Conservation (phyloP, 495 filamentous ascomycete genomes). For the Xylaria telfairii region DNA sequence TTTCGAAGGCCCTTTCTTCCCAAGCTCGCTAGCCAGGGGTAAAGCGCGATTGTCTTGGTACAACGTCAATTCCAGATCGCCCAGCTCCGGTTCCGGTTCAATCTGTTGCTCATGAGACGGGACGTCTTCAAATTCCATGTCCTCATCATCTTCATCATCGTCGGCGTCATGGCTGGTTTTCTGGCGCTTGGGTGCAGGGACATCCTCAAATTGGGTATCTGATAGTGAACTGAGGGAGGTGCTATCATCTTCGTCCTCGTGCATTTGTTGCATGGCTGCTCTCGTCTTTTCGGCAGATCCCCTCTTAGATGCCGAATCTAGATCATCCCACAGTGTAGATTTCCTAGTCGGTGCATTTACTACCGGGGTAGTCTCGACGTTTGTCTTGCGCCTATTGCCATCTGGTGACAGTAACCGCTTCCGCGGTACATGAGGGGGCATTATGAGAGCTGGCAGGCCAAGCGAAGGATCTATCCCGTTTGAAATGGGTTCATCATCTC, state of each 20-base stretch:
- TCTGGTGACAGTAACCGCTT: constrained; percentile 48
- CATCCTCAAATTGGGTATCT: constrained; percentile 73
- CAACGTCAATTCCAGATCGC: constrained; percentile 80
- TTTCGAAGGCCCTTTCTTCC: constrained; percentile 87
- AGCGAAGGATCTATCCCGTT: neutral
- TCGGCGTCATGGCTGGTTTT: constrained; percentile 30
- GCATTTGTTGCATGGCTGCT: constrained; percentile 53
- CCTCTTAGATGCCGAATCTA: constrained; percentile 61
- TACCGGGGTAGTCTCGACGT: constrained; percentile 30
- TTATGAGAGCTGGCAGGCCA: constrained; percentile 21
- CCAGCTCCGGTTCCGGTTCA: constrained; percentile 38
- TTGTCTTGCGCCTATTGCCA: constrained; percentile 25
- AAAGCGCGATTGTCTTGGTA: constrained; percentile 60
- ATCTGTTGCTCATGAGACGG: constrained; percentile 47
- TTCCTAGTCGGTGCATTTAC: constrained; percentile 49
- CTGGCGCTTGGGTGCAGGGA: constrained; percentile 42
- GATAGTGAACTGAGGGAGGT: constrained; percentile 66
- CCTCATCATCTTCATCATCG: constrained; percentile 63
- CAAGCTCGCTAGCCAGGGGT: constrained; percentile 61
- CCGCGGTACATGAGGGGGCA: constrained; percentile 55
- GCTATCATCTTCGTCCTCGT: constrained; percentile 61
- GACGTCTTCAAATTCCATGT: constrained; percentile 90
- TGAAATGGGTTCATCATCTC: neutral
- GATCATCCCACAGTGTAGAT: constrained; percentile 68
- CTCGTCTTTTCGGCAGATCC: constrained; percentile 58